phyloP scores from a whole-genome alignment of 345 rosid genomes.

The Pelargonium nanum region DNA sequence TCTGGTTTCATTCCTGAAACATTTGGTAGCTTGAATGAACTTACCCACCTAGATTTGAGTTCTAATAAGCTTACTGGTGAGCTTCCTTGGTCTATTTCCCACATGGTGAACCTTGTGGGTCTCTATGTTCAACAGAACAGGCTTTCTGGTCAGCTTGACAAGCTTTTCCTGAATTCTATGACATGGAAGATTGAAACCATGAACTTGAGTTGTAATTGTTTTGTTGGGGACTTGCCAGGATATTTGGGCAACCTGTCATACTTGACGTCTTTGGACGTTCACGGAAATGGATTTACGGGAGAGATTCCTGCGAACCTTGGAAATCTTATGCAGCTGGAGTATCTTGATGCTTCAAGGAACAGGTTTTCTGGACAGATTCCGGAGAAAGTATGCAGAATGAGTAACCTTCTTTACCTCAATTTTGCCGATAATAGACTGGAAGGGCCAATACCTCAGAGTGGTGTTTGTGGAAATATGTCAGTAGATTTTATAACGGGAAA shows the following conservation, averaged over 20 bases:
- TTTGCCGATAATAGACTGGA: constrained; percentile 43
- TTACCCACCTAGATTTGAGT: constrained; percentile 75
- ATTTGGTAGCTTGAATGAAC: constrained; percentile 62
- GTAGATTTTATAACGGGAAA: constrained; percentile 43
- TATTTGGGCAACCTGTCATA: constrained; percentile 59
- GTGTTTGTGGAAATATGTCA: constrained; percentile 49
- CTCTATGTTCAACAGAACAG: constrained; percentile 59
- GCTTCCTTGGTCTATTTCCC: constrained; percentile 50
- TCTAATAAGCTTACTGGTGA: constrained; percentile 45
- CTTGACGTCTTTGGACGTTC: constrained; percentile 56
- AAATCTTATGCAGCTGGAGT: constrained; percentile 52
- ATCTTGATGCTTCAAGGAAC: constrained; percentile 54
- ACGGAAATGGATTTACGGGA: constrained; percentile 46
- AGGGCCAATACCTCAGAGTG: constrained; percentile 52
- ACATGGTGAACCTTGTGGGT: constrained; percentile 60
- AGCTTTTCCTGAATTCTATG: constrained; percentile 31
- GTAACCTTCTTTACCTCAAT: constrained; percentile 35
- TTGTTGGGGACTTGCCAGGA: constrained; percentile 41
- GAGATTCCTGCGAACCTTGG: constrained; percentile 52
- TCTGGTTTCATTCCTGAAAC: constrained; percentile 46
- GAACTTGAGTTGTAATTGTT: constrained; percentile 57
- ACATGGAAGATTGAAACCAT: constrained; percentile 57
- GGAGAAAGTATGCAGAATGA: constrained; percentile 36
- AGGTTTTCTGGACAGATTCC: constrained; percentile 57
- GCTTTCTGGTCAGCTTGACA: constrained; percentile 37